Percentiles rank a stretch among this genome's conserved stretches.
Evolutionary conservation across 2,329 filamentous ascomycete species (phyloP).

Genomic region (Thielaviopsis musarum): DNA sequence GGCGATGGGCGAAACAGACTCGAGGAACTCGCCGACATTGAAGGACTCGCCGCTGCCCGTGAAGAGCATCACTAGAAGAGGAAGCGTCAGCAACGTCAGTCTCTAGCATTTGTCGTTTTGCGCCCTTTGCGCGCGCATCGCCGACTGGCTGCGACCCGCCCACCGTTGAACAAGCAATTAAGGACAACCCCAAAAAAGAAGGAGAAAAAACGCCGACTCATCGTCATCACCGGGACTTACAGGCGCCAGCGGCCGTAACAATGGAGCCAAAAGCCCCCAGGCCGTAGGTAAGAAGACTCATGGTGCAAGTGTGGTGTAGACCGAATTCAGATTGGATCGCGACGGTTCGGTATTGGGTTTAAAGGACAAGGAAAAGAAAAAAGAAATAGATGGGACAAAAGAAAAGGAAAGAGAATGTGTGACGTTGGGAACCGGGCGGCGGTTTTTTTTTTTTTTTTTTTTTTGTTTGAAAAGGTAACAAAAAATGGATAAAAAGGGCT

Average conservation of each 20-base stretch:
- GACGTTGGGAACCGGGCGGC: background rate
- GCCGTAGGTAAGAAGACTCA: conserved; percentile 58
- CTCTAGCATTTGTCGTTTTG: background rate
- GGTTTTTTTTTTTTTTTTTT: background rate
- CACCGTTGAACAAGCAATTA: no score
- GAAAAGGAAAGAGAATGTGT: background rate
- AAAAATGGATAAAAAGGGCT: background rate
- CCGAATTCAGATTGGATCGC: background rate
- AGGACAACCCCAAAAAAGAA: background rate
- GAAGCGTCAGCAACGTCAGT: background rate
- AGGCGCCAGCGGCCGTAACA: conserved; percentile 58
- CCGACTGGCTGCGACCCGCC: background rate
- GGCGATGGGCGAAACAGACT: conserved; percentile 81
- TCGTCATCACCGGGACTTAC: conserved; percentile 35
- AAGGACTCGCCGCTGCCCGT: conserved; percentile 91
- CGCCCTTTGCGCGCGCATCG: background rate
- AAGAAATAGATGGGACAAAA: background rate
- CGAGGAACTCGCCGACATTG: conserved; percentile 91
- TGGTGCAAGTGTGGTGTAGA: conserved; percentile 21
- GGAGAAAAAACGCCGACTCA: background rate
- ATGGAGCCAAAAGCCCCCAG: conserved; percentile 50
- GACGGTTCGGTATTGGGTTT: background rate
- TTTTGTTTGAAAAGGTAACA: background rate
- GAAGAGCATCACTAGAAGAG: conserved; percentile 77
- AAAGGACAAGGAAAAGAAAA: background rate